These are phyloP conservation scores for Filobasidium uniguttulatum DNA, from an alignment of 1,284 basidiomycete species.

Conservation along the genomic window DNA sequence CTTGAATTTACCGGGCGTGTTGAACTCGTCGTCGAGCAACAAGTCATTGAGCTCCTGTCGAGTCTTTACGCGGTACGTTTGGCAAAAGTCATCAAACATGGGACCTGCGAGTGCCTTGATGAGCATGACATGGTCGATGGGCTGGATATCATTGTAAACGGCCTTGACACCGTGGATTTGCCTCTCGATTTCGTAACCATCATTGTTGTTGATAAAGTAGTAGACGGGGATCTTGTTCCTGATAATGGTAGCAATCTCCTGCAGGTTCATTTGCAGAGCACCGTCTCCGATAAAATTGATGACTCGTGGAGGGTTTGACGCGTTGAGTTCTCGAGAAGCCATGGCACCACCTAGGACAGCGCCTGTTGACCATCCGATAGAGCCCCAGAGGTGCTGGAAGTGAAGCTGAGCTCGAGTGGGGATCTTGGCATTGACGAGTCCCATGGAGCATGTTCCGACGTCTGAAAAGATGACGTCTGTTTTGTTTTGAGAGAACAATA, in stretches of 20 bases:
- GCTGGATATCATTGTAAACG: conserved; percentile 38
- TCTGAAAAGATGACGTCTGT: conserved; percentile 64
- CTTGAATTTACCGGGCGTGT: conserved; percentile 27
- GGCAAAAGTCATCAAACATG: conserved; percentile 18
- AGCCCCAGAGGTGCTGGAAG: conserved; percentile 17
- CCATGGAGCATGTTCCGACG: conserved; percentile 55
- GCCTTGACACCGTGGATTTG: conserved; percentile 32
- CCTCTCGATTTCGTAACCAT: conserved; percentile 48
- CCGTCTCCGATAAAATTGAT: conserved; percentile 58
- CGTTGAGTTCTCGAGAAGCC: not conserved
- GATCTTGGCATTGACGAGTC: conserved; percentile 61
- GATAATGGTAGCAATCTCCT: conserved; percentile 39
- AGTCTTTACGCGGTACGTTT: conserved; percentile 27
- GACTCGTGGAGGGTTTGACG: conserved; percentile 48
- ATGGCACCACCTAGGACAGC: conserved; percentile 26
- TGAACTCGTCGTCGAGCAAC: conserved; percentile 28
- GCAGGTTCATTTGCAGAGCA: conserved; percentile 40
- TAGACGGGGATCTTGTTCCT: conserved; percentile 36
- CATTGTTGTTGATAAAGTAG: conserved; percentile 63
- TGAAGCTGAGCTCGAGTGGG: conserved; percentile 47
- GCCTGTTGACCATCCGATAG: conserved; percentile 69
- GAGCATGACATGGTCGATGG: conserved; percentile 35
- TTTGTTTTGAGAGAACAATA: not conserved
- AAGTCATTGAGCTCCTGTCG: conserved; percentile 45
- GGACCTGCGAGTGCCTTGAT: conserved; percentile 32